Base-by-base conservation (phyloP, 495 filamentous ascomycete genomes). In the Apodospora peruviana region DNA sequence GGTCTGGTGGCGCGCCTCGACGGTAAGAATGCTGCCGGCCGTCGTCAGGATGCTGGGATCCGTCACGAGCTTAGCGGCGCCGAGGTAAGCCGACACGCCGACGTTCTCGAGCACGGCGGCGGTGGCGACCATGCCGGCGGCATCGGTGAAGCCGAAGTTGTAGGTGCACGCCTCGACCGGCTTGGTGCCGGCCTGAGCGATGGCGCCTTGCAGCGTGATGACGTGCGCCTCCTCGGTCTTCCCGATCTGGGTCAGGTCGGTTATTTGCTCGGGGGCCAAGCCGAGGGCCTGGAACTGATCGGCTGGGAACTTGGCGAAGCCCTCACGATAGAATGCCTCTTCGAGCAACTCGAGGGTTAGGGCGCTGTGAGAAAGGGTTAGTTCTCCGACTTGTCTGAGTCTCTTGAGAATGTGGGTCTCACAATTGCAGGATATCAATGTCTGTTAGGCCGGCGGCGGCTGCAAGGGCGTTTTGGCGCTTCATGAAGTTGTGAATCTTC, bases 401-500 rank as follows among this genome's bases (percentile, higher is more conserved):
- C n/a, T 12, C 32, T 9, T 22, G n/a, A 10, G 22, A 40, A 5
- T 12, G 16, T 19, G 44, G 16, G 16, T 5, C 80, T 63, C 73
- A 86, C 83, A 86, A 86, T 76, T 86, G 79, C 17, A 86, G 74
- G 50, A 86, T 85, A 58, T 86, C 82, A 40, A 83, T 58, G 63
- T 86, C 83, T 14, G 66, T 71, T 44, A 86, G 60, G 20, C 74
- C 79, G 19, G 67, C 55, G 12, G 70, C 68, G 10, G 75, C 73
- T 19, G 76, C 76, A 0, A 75, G 72, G 4, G 71, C 73, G 50
- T 76, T 70, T 59, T 81, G 76, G 43, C 77, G 71, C 59, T 70
- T 79, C 43, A 64, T 58, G 39, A 70, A 48, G 54, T 65, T 50
- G 59, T 73, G 73, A 44, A 75, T 66, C 45, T 67, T 64, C 55